Evolutionary conservation across 352 stramenopile species (phyloP).

Genomic region (Phytopythium kandeliae): DNA sequence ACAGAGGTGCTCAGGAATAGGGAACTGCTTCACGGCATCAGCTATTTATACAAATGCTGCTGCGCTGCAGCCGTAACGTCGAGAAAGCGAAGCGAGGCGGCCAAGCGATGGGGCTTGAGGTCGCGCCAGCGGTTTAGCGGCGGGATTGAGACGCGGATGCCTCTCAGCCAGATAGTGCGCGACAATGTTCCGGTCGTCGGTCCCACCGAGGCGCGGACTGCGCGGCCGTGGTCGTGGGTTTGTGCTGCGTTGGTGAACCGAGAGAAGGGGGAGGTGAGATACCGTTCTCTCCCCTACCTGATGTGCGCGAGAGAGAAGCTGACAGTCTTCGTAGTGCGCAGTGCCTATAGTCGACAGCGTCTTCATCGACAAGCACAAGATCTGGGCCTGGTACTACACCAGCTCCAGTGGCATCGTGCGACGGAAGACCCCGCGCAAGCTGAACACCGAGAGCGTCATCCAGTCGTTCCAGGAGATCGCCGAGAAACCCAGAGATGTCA

Average conservation of each 20-base stretch:
- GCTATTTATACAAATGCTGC: background rate
- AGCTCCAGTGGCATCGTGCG: conserved; percentile 42
- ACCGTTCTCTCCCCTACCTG: background rate
- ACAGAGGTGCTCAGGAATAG: background rate
- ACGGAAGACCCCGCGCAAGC: conserved; percentile 50
- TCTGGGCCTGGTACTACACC: conserved; percentile 76
- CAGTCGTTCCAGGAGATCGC: conserved; percentile 33
- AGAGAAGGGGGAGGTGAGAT: conserved; percentile 37
- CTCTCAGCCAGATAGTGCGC: conserved; percentile 26
- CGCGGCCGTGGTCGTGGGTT: conserved; percentile 61
- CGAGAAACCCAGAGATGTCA: background rate
- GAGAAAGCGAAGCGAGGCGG: background rate
- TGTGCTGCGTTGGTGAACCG: conserved; percentile 56
- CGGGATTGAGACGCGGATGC: background rate
- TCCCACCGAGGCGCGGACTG: conserved; percentile 38
- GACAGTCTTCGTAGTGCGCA: conserved; percentile 26
- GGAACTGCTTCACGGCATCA: background rate
- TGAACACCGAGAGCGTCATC: conserved; percentile 33
- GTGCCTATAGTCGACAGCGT: conserved; percentile 62
- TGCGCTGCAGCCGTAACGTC: background rate
- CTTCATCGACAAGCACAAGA: conserved; percentile 70
- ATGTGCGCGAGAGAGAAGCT: too few species aligned
- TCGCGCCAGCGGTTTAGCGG: background rate
- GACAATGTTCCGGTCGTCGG: conserved; percentile 49
- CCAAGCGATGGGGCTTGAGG: background rate